Base-by-base conservation (phyloP, 2,329 filamentous ascomycete species). In the Sphaerostilbella broomeana region DNA sequence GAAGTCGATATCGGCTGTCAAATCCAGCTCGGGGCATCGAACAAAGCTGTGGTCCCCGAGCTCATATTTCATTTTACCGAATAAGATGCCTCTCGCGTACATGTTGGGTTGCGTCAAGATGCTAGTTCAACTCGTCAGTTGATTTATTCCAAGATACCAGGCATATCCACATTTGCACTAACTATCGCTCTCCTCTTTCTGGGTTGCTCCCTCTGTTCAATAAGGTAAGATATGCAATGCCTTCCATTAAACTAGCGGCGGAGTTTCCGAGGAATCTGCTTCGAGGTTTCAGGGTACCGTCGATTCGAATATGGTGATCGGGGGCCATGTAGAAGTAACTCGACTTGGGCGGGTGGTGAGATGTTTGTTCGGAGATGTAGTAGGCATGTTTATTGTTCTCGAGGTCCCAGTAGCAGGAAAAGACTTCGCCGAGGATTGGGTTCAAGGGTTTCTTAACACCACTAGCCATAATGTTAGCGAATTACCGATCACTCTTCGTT, bases 11-110 rank as follows among this genome's bases (percentile, higher is more conserved):
- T 98, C 90, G 44, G 88, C 90, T 18, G 80, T 76, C 13, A 98
- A 72, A 42, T 88, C 82, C 13, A 87, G 76, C 60, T 97, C 90
- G 0, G 90, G 87, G 60, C 92, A 97, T 49, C 82, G 77, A 15
- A 98, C 86, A 53, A 88, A 86, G 59, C 89, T 95, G 67, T 95
- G 89, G 60, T 97, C 90, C 48, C 90, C 92, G 6, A 98, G 78
- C 67, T 98, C 92, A 63, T 97, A 98, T 63, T 95, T 97, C 92
- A 98, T 97, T 63, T 95, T 97, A 33, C 92, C 92, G 55, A 98
- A 95, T 7, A 98, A 71, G 44, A 98, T 97, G 24, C 92, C 90
- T 46, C 92, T 79, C 16, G 90, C 92, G 61, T 98, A 98, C 88
- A 98, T 98, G 68, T 98, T 98, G 13, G 92, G 92, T 57, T 98